phyloP scores from a whole-genome alignment of 83 land plant genomes.

The Thuja plicata region DNA sequence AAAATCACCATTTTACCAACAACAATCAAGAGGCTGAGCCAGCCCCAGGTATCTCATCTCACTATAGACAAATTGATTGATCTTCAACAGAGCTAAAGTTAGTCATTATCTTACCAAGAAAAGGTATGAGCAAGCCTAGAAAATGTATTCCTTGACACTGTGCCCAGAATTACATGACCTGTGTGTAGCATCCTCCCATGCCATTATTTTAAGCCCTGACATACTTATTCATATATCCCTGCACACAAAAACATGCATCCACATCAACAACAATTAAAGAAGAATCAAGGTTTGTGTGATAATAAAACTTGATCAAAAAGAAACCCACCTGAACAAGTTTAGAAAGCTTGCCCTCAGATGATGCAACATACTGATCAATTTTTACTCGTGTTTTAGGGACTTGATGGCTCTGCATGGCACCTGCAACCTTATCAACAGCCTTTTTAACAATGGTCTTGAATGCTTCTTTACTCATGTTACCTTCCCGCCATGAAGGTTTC shows the following conservation, averaged over 20 bases:
- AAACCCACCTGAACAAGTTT: slow-evolving; percentile 79
- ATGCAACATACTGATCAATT: slow-evolving; percentile 63
- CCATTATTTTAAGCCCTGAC: slow-evolving; percentile 24
- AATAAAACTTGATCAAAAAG: not conserved
- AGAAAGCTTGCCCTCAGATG: slow-evolving; percentile 62
- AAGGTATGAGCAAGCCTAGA: not conserved
- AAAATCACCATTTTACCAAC: not conserved
- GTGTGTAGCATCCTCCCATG: not conserved
- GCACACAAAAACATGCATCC: slow-evolving; percentile 14
- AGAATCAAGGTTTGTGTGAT: not conserved
- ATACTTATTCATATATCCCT: slow-evolving; percentile 72
- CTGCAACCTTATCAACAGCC: slow-evolving; percentile 85
- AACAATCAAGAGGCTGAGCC: not conserved
- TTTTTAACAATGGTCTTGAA: slow-evolving; percentile 89
- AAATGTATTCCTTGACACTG: not conserved
- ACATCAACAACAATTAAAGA: not conserved
- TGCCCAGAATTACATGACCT: not conserved
- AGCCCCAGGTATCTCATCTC: not conserved
- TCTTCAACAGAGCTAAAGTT: not conserved
- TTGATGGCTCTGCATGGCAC: slow-evolving; percentile 55
- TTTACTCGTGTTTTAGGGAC: slow-evolving; percentile 66
- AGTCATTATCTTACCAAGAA: not conserved
- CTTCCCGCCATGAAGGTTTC: slow-evolving; percentile 91
- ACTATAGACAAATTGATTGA: not conserved
- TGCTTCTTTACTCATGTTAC: slow-evolving; percentile 87